Conservation (phyloP, 805 yeast genomes). For the Pichia paraexigua region DNA sequence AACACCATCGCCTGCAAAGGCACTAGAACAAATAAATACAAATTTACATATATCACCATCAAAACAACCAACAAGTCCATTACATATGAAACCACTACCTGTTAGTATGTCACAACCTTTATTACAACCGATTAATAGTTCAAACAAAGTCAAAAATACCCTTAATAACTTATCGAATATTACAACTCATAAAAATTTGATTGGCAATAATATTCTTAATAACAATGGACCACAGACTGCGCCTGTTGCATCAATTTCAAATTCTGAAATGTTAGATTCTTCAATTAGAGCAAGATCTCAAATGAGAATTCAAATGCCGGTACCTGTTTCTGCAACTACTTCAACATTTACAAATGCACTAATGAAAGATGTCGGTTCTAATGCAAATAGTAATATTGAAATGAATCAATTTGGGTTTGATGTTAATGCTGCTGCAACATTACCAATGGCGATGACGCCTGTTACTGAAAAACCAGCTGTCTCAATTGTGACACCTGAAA, state of each 20-base stretch:
- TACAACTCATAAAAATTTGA: neutral
- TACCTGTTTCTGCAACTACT: slow-evolving; percentile 37
- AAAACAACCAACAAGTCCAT: slow-evolving; percentile 26
- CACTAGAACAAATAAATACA: slow-evolving; percentile 14
- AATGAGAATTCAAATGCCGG: slow-evolving; percentile 66
- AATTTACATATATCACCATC: slow-evolving; percentile 23
- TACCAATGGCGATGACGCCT: slow-evolving; percentile 73
- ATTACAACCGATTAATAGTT: slow-evolving; percentile 46
- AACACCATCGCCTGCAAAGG: slow-evolving; percentile 42
- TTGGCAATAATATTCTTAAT: neutral
- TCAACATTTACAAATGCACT: neutral
- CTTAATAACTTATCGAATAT: neutral
- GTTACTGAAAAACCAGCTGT: slow-evolving; percentile 45
- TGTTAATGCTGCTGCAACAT: slow-evolving; percentile 62
- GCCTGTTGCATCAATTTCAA: slow-evolving; percentile 15
- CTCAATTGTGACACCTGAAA: slow-evolving; percentile 8
- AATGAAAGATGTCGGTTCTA: neutral
- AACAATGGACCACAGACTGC: slow-evolving; percentile 26
- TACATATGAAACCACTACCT: slow-evolving; percentile 45
- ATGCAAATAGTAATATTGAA: slow-evolving; percentile 17
- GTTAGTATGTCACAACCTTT: slow-evolving; percentile 34
- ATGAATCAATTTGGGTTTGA: slow-evolving; percentile 32
- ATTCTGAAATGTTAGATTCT: slow-evolving; percentile 21
- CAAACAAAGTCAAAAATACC: slow-evolving; percentile 1
- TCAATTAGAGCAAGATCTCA: slow-evolving; percentile 40